Evolutionary conservation across 2,329 filamentous ascomycete species (phyloP), one percentile per base, ranked within the genome.

Genomic region (Mycocentrospora acerina): DNA sequence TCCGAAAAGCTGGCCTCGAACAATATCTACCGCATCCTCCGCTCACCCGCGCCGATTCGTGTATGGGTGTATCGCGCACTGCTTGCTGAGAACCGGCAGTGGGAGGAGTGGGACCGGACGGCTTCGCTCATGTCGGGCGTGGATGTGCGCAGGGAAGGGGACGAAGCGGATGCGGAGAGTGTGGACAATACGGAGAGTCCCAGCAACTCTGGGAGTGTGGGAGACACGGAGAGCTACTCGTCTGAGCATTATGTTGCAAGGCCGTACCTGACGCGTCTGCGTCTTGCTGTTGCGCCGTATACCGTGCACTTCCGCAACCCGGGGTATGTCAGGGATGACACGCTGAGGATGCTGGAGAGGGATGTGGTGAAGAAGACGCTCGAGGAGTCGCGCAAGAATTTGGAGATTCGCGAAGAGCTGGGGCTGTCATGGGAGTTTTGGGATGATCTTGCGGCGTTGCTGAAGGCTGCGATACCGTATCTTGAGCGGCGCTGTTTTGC

Each of bases 401-500:
- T 74, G 28, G 74, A 79, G 51, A 71, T 80, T 42, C 72, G 79
- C 43, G 72, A 79, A 50, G 75, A 77, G 48, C 70, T 83, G 19
- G 81, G 80, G 25, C 68, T 76, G 46, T 75, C 78, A 28, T 68
- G 71, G 25, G 69, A 74, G 37, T 75, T 82, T 50, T 85, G 81
- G 81, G 71, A 77, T 50, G 78, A 80, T 26, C 71, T 83, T 32
- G 75, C 76, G 19, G 71, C 71, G 30, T 71, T 83, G 15, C 68
- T 85, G 44, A 76, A 75, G 35, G 75, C 77, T 41, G 81, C 80
- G 13, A 77, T 83, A 13, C 79, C 78, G 2, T 79, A 78, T 25
- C 72, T 84, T 29, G 80, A 83, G 57, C 71, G 74, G 24, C 78
- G 81, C 48, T 82, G 77, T 22, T 83, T 84, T 53, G 75, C 78